These are phyloP conservation scores for Aspergillus quadricinctus DNA, from an alignment of 2,329 filamentous ascomycete species.

Conservation along the genomic window DNA sequence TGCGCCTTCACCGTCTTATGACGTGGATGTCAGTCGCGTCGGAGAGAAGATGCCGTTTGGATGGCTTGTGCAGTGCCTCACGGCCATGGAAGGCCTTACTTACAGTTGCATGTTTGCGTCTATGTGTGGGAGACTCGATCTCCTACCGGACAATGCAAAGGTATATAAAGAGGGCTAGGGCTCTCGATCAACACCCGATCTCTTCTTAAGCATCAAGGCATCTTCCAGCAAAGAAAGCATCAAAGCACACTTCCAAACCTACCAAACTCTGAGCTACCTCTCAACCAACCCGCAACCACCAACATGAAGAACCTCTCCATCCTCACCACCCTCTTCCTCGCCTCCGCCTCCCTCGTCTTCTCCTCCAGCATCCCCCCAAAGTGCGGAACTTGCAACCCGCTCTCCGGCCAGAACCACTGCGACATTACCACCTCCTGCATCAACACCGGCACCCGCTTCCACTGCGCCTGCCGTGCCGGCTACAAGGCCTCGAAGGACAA, in stretches of 20 bases:
- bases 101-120: background rate
- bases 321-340: constrained; percentile 21
- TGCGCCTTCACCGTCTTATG: background rate
- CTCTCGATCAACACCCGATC: background rate
- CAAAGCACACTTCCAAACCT: background rate
- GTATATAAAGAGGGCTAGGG: constrained; percentile 1
- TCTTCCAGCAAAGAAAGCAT: background rate
- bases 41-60: background rate
- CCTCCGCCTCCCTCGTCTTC: constrained; percentile 19
- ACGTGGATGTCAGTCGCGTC: background rate
- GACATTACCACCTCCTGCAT: constrained; percentile 44
- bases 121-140: background rate
- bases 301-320: constrained; percentile 27
- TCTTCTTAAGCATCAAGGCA: background rate
- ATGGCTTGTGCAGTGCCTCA: background rate
- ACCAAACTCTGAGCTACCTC: background rate
- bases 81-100: background rate
- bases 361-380: constrained; percentile 17
- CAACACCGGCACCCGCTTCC: constrained; percentile 37
- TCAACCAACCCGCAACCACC: constrained; percentile 11
- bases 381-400: constrained; percentile 38
- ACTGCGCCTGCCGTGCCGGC: constrained; percentile 40
- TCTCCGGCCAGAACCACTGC: constrained; percentile 38
- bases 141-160: background rate
- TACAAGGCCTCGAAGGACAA: constrained; percentile 34